Base-by-base conservation (phyloP, 176 grass and related monocot genomes). In the Carex littledalei region DNA sequence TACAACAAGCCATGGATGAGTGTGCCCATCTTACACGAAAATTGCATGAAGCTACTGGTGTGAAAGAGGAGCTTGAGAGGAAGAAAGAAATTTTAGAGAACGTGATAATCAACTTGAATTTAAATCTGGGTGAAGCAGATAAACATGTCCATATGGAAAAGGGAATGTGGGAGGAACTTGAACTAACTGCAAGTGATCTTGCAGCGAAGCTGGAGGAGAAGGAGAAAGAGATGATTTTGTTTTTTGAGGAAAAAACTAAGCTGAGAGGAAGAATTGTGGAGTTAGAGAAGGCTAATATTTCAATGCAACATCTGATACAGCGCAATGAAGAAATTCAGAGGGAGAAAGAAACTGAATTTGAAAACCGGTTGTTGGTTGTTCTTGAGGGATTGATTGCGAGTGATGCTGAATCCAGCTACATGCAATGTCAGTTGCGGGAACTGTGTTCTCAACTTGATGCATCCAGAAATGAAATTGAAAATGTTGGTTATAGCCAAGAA, bases 371-470 rank as follows among this genome's bases (percentile, higher is more conserved):
- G 78, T 81, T 20, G 79, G 15, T 84, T 84, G 67, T 86, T 82
- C 81, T 91, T 37, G 87, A 95, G 88, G 74, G 67, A 39, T 91
- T 86, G 79, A 67, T 99, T 77, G 89, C 81, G 31, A 88, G 62
- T 87, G 91, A 99, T 86, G 86, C 89, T 78, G 88, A 95, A 94
- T 86, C 85, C 84, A 94, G 57, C 73, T 92, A 82, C 81, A 91
- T 95, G 86, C 90, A 70, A 88, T 92, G 62, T 89, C 88, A 85
- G 49, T 67, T 91, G 85, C 81, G 82, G 67, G 87, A 92, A 65
- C 65, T 84, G 43, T 81, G 50, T 52, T 43, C 31, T 53, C 91
- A 94, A 53, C 72, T 95, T 69, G 56, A 89, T 62, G 50, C 77
- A 86, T 84, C 90, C 64, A 88, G 34, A 86, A 87, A 81, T 59